phyloP scores from a whole-genome alignment of 768 basidiomycete genomes.

The Tricholoma matsutake region DNA sequence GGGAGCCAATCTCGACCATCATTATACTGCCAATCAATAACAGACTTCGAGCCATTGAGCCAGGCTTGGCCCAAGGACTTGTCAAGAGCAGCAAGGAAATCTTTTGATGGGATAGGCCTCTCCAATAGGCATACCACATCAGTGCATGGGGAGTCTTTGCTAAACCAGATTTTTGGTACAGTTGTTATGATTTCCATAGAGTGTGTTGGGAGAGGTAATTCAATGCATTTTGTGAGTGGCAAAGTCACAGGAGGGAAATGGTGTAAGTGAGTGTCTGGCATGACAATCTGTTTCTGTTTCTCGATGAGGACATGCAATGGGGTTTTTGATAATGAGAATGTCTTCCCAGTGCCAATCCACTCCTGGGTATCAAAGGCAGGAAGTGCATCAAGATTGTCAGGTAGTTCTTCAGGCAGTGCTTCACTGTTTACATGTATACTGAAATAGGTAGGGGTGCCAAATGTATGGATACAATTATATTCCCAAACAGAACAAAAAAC shows the following conservation, averaged over 20 bases:
- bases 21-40: neutral
- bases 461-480: no score
- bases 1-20: neutral
- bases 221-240: neutral
- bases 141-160: no score
- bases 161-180: no score
- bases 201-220: neutral
- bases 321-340: neutral
- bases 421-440: neutral
- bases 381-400: constrained; percentile 1
- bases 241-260: neutral
- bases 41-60: neutral
- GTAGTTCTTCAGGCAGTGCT: neutral
- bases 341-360: neutral
- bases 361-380: neutral
- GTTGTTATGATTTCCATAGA: neutral
- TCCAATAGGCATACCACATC: neutral
- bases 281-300: neutral
- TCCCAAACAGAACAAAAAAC: no score
- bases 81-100: neutral
- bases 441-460: neutral
- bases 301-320: neutral
- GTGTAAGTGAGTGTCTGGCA: neutral
- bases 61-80: neutral
- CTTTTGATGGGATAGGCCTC: neutral